A percentile compares a stretch with the other conserved stretches of the same genome.
Evolutionary conservation across 306 rosid species (phyloP).

Genomic region (Rosa lucieae): DNA sequence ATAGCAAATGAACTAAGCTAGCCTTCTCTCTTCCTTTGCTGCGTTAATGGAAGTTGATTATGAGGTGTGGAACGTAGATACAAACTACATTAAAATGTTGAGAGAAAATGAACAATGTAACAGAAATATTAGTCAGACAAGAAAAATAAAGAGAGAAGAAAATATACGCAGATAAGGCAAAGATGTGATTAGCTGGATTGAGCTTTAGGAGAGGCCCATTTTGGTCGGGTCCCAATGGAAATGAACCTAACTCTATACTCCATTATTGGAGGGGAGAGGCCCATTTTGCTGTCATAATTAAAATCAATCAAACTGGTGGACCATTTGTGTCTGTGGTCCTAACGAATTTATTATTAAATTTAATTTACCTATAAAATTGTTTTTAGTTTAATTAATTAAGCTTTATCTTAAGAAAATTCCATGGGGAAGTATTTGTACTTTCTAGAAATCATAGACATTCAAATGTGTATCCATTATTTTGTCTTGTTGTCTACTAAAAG

Average conservation of each 20-base stretch:
- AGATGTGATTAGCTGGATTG: constrained; percentile 14
- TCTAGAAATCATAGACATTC: not conserved
- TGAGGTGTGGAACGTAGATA: not conserved
- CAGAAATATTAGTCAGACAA: not conserved
- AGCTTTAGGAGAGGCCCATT: constrained; percentile 27
- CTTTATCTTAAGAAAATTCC: not conserved
- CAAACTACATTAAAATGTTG: not conserved
- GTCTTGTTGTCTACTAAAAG: not conserved
- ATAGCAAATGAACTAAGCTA: not conserved
- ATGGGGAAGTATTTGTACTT: not conserved
- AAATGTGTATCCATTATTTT: not conserved
- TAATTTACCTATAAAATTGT: not conserved
- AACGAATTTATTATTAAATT: not conserved
- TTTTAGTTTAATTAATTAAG: not conserved
- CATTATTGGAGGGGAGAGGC: constrained; percentile 17
- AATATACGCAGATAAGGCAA: not conserved
- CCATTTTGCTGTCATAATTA: constrained; percentile 11
- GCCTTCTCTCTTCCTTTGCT: not conserved
- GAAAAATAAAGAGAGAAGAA: not conserved
- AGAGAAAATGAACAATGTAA: not conserved
- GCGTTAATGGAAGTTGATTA: not conserved
- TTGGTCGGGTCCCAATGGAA: constrained; percentile 25
- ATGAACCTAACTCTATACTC: constrained; percentile 9
- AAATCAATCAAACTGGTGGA: constrained; percentile 17
- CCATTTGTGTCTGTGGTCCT: constrained; percentile 26